A percentile compares a stretch with the other conserved stretches of the same genome.
These are phyloP conservation scores for Chenopodium formosanum DNA, from an alignment of 148 eudicot species.

Conservation along the genomic window DNA sequence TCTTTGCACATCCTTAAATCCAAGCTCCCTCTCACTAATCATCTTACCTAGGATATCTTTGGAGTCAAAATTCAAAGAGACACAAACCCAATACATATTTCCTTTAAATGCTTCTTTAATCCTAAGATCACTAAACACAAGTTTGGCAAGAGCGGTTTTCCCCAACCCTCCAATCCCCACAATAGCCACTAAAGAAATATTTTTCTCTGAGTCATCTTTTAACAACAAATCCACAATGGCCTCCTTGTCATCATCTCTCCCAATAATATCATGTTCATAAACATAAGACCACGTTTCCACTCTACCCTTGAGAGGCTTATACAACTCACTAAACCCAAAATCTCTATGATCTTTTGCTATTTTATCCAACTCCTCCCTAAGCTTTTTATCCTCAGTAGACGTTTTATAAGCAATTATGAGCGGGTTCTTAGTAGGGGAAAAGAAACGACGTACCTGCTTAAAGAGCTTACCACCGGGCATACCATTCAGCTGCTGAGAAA, in stretches of 20 bases:
- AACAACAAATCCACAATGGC: no score
- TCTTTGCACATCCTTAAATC: no score
- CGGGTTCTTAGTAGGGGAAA: no score
- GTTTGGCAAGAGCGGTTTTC: conserved; percentile 13
- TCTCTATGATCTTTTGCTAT: no score
- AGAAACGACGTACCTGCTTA: neutral
- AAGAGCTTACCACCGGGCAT: neutral
- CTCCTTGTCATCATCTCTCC: neutral
- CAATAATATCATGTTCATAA: neutral
- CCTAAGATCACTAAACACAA: neutral
- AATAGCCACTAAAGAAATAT: neutral
- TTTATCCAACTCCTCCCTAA: no score
- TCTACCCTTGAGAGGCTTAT: neutral
- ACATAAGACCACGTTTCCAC: neutral
- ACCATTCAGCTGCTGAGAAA: neutral
- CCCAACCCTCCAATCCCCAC: conserved; percentile 5
- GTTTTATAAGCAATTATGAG: no score
- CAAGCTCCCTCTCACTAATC: neutral
- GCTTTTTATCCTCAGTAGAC: no score
- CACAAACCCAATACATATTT: conserved; percentile 2
- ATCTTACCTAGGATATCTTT: neutral
- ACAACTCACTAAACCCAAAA: no score
- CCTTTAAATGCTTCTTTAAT: no score
- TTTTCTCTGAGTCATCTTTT: no score
- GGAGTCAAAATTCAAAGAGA: neutral